Conservation (phyloP, 1,284 basidiomycete genomes). For the Kwoniella shivajii region DNA sequence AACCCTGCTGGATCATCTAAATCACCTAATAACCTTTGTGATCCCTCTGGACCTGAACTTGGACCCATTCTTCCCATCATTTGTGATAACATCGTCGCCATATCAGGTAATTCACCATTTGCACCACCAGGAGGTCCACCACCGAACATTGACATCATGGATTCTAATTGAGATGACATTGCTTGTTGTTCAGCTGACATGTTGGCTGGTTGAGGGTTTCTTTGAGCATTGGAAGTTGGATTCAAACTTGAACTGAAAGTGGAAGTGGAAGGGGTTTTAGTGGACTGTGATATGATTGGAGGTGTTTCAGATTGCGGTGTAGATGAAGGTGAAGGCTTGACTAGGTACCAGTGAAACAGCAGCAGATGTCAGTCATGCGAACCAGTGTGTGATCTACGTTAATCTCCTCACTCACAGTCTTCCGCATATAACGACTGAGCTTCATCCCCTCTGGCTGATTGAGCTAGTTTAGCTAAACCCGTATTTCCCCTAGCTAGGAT, state of each 20-base stretch:
- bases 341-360: background rate
- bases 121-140: conserved; percentile 23
- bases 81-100: conserved; percentile 34
- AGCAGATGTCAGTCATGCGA: background rate
- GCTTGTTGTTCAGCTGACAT: conserved; percentile 31
- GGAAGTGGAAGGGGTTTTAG: conserved; percentile 1
- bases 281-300: background rate
- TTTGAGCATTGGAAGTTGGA: too few species aligned
- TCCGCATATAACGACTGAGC: conserved; percentile 48
- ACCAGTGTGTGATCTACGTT: background rate
- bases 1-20: conserved; percentile 41
- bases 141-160: conserved; percentile 49
- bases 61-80: conserved; percentile 31
- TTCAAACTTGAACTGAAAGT: conserved; percentile 1
- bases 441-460: conserved; percentile 50
- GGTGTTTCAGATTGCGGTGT: conserved; percentile 6
- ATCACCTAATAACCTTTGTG: conserved; percentile 35
- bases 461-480: conserved; percentile 49
- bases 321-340: conserved; percentile 16
- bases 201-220: too few species aligned
- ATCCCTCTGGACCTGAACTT: conserved; percentile 3
- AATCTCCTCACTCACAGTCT: conserved; percentile 23
- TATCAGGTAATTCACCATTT: conserved; percentile 33
- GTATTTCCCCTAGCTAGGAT: conserved; percentile 53
- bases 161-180: conserved; percentile 40